These are phyloP conservation scores for Rhodotorula paludigena DNA, from an alignment of 768 basidiomycete genomes.

Conservation along the genomic window DNA sequence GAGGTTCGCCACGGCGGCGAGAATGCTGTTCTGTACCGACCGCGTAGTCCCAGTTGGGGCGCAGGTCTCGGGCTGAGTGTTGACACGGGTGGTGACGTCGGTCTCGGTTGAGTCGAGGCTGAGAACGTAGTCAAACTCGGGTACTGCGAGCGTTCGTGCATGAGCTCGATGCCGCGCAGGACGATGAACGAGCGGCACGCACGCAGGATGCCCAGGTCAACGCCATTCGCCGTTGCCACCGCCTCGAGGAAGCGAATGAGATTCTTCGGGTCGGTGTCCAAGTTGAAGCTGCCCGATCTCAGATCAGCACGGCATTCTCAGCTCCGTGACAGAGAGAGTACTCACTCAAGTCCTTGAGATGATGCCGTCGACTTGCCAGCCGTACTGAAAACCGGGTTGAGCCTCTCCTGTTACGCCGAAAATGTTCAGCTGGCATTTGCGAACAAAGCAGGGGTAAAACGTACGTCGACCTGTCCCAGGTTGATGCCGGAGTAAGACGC, in stretches of 20 bases:
- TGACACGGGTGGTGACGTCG: slow-evolving; percentile 51
- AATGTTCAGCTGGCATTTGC: not conserved
- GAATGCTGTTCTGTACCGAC: slow-evolving; percentile 58
- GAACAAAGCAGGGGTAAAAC: not conserved
- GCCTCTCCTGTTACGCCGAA: not conserved
- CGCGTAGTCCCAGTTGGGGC: slow-evolving; percentile 58
- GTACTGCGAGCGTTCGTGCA: slow-evolving; percentile 53
- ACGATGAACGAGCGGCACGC: slow-evolving; percentile 50
- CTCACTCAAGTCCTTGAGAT: slow-evolving; percentile 55
- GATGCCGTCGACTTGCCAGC: slow-evolving; percentile 58
- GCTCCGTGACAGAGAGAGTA: too few species aligned
- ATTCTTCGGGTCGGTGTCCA: slow-evolving; percentile 61
- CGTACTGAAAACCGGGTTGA: slow-evolving; percentile 56
- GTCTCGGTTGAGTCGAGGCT: slow-evolving; percentile 43
- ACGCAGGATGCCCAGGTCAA: slow-evolving; percentile 55
- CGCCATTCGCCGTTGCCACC: slow-evolving; percentile 56
- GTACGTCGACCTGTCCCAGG: slow-evolving; percentile 51
- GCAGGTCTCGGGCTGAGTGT: slow-evolving; percentile 56
- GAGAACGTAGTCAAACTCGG: slow-evolving; percentile 27
- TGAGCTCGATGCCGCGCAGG: slow-evolving; percentile 57
- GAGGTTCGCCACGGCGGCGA: slow-evolving; percentile 60
- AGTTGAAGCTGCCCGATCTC: slow-evolving; percentile 49
- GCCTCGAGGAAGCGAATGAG: slow-evolving; percentile 58
- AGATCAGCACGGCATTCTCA: too few species aligned
- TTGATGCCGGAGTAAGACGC: slow-evolving; percentile 58